Conservation (phyloP, 192 early-diverging fungal species). For the Gonapodya prolifera region DNA sequence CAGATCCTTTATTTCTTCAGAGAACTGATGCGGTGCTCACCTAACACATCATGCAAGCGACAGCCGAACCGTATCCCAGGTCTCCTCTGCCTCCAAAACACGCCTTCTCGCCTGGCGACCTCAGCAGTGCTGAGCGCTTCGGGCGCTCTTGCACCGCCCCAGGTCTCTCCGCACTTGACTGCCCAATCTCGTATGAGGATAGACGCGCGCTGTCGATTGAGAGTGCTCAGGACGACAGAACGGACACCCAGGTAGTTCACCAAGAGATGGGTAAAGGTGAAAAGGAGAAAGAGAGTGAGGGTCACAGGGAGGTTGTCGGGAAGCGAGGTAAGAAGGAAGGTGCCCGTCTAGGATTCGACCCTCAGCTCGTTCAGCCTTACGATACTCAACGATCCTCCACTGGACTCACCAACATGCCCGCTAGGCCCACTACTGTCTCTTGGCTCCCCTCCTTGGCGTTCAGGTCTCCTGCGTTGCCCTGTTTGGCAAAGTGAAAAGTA, state of each 20-base stretch:
- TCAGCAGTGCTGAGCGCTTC: background rate
- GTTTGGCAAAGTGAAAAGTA: slow-evolving; percentile 26
- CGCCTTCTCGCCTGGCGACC: background rate
- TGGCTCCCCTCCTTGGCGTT: slow-evolving; percentile 33
- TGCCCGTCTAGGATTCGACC: slow-evolving; percentile 6
- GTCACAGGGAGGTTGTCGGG: slow-evolving; percentile 13
- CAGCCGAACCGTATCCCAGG: background rate
- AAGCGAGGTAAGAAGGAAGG: slow-evolving; percentile 9
- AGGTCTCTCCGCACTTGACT: background rate
- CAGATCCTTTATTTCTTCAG: no score
- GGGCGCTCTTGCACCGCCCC: background rate
- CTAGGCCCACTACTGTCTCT: slow-evolving; percentile 26
- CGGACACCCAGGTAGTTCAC: slow-evolving; percentile 24
- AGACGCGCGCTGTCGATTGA: slow-evolving; percentile 21
- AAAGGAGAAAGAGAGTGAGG: background rate
- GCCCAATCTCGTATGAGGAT: slow-evolving; percentile 10
- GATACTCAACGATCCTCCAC: background rate
- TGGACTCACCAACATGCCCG: slow-evolving; percentile 19
- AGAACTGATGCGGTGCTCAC: no score
- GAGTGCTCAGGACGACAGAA: slow-evolving; percentile 18
- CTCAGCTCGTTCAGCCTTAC: background rate
- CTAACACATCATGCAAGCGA: background rate
- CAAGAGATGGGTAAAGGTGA: slow-evolving; percentile 13
- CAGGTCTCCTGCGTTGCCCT: slow-evolving; percentile 22
- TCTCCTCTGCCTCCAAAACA: background rate